Base-by-base conservation (phyloP, 108 stramenopile genomes). In the Chaetoceros tenuissimus region DNA sequence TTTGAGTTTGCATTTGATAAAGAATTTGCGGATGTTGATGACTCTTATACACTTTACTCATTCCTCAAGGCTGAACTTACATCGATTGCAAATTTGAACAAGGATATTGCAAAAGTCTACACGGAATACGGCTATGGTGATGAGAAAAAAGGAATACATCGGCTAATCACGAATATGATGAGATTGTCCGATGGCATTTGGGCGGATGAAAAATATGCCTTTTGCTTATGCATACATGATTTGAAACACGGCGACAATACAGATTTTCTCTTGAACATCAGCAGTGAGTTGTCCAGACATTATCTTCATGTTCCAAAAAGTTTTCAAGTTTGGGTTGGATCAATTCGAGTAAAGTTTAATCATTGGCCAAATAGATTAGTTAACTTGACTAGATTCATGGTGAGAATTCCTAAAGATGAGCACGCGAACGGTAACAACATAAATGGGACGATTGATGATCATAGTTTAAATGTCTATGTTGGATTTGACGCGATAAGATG, bases 331-430 rank as follows among this genome's bases (percentile, higher is more conserved):
- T 26, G 30, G 23, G 64, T 81, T 24, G 51, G 45, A 16, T 46
- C 44, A 0, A 31, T 71, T 7, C 17, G 18, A 8, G 40, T 77
- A 10, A 31, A 55, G 13, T 70, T 72, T 43, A 7, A 57, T 10
- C 77, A 73, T 53, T 84, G 83, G 83, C 75, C 75, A n/a, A 66
- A 59, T 5, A 64, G 79, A 18, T 34, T 86, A 27, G 77, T 78
- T 2, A 81, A 82, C 52, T 46, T 86, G 22, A 60, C 73, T 21
- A 19, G 44, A 16, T 81, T 86, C 51, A 60, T 63, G 5, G 53
- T 83, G 10, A 28, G 57, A 16, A 73, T 82, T 48, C 46, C 17
- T 18, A 57, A 22, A 26, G 22, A 8, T 66, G 65, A 58, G 28
- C 30, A n/a, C n/a, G n/a, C n/a, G n/a, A n/a, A n/a, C n/a, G n/a